These are phyloP conservation scores for Annona cherimola DNA, from an alignment of 164 flowering plant species.

Conservation along the genomic window DNA sequence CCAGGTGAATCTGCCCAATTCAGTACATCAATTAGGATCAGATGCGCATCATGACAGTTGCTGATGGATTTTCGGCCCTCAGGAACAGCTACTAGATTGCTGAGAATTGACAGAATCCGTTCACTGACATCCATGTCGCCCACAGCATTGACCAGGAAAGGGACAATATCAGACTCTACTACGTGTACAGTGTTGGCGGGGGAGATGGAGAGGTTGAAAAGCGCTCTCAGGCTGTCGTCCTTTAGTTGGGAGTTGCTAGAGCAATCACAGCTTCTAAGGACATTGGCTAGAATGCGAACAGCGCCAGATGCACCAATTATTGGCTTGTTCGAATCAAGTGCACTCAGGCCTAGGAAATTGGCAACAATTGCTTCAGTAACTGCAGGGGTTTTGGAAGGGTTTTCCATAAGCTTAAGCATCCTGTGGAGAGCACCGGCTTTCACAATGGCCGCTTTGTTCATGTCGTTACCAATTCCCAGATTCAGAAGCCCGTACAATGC, in stretches of 20 bases:
- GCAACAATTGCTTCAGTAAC: constrained; percentile 77
- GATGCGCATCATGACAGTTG: constrained; percentile 39
- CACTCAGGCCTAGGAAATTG: constrained; percentile 88
- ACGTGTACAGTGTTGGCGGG: constrained; percentile 46
- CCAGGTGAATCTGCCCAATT: constrained; percentile 79
- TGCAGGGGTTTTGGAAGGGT: constrained; percentile 26
- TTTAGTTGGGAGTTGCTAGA: constrained; percentile 39
- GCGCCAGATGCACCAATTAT: constrained; percentile 91
- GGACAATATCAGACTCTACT: constrained; percentile 52
- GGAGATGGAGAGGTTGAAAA: constrained; percentile 78
- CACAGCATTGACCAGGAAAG: constrained; percentile 37
- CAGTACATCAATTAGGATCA: constrained; percentile 69
- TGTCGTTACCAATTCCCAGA: constrained; percentile 72
- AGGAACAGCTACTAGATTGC: constrained; percentile 61
- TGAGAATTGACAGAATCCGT: constrained; percentile 55
- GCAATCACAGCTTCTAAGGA: constrained; percentile 28
- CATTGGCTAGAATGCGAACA: constrained; percentile 51
- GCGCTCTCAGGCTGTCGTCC: constrained; percentile 72
- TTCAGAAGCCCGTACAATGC: constrained; percentile 86
- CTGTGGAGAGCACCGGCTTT: constrained; percentile 90
- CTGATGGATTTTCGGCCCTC: constrained; percentile 76
- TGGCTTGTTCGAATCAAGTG: constrained; percentile 76
- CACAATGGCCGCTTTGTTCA: constrained; percentile 94
- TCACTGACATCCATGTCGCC: constrained; percentile 88
- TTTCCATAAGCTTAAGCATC: constrained; percentile 64